Evolutionary conservation across 768 basidiomycete species (phyloP).

Genomic region (Gyrodon lividus): DNA sequence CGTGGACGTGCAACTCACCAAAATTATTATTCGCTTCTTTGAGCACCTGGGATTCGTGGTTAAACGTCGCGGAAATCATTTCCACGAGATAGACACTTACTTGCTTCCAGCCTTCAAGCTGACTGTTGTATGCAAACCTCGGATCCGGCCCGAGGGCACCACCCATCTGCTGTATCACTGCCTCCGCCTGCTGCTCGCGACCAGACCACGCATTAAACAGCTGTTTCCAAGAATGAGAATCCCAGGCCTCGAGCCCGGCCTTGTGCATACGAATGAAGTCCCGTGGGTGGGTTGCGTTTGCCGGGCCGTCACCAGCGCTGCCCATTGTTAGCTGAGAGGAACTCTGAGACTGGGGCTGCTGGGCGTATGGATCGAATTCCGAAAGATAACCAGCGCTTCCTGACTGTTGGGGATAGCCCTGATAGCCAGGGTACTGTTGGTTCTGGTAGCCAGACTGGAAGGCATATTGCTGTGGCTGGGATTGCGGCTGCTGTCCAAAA

Average conservation of each 20-base stretch:
- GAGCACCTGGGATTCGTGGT: slow-evolving; percentile 38
- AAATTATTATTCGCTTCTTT: slow-evolving; percentile 55
- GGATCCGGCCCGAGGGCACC: slow-evolving; percentile 32
- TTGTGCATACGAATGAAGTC: slow-evolving; percentile 68
- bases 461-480: slow-evolving; percentile 26
- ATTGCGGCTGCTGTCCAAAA: slow-evolving; percentile 56
- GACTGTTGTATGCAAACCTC: slow-evolving; percentile 47
- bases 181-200: slow-evolving; percentile 56
- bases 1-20: slow-evolving; percentile 37
- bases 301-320: slow-evolving; percentile 17
- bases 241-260: slow-evolving; percentile 69
- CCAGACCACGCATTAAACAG: slow-evolving; percentile 61
- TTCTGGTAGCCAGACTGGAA: slow-evolving; percentile 19
- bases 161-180: slow-evolving; percentile 45
- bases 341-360: slow-evolving; percentile 14
- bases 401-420: slow-evolving; percentile 27
- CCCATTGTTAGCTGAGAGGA: neutral
- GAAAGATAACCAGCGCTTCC: slow-evolving; percentile 27
- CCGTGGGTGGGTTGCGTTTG: slow-evolving; percentile 57
- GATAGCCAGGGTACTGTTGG: slow-evolving; percentile 30
- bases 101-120: slow-evolving; percentile 56
- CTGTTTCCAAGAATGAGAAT: slow-evolving; percentile 70
- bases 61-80: slow-evolving; percentile 5
- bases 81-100: slow-evolving; percentile 38
- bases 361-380: slow-evolving; percentile 43